phyloP scores from a whole-genome alignment of 2,329 filamentous ascomycete genomes.

The Colletotrichum sp. region DNA sequence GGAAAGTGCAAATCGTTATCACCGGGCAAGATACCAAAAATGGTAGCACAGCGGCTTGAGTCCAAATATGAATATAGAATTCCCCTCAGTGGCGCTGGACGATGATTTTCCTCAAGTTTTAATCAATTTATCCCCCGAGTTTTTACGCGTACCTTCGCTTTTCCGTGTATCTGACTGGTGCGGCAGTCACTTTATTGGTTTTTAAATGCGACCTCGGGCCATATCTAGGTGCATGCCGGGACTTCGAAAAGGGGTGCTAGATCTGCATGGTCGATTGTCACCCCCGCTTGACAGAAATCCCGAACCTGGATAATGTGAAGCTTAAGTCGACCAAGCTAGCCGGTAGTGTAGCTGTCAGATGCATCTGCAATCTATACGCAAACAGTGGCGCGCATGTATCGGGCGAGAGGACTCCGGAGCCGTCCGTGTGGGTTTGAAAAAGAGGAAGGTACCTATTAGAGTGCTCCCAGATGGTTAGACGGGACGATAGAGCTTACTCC shows the following conservation, averaged over 20 bases:
- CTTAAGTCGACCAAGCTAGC: not conserved
- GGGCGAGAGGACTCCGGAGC: not conserved
- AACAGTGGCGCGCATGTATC: not conserved
- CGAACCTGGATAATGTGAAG: not conserved
- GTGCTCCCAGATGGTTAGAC: not conserved
- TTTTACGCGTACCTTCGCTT: not conserved
- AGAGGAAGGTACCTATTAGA: not conserved
- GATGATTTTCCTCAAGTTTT: not conserved
- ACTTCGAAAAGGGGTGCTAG: not conserved
- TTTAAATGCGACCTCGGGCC: not conserved
- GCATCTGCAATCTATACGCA: not conserved
- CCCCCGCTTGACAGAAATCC: not conserved
- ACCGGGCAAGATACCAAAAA: not conserved
- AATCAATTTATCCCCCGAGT: not conserved
- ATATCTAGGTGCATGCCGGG: not conserved
- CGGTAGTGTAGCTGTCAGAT: not conserved
- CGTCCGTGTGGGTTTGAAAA: not conserved
- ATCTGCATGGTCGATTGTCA: not conserved
- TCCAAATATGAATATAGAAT: not conserved
- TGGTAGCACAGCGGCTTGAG: not conserved
- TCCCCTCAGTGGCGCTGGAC: not conserved
- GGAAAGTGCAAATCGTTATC: not conserved
- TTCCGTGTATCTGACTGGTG: not conserved
- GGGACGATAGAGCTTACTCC: not conserved
- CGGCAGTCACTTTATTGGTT: not conserved